These are phyloP conservation scores for Cladophialophora psammophila DNA, from an alignment of 2,329 filamentous ascomycete genomes.

Conservation along the genomic window DNA sequence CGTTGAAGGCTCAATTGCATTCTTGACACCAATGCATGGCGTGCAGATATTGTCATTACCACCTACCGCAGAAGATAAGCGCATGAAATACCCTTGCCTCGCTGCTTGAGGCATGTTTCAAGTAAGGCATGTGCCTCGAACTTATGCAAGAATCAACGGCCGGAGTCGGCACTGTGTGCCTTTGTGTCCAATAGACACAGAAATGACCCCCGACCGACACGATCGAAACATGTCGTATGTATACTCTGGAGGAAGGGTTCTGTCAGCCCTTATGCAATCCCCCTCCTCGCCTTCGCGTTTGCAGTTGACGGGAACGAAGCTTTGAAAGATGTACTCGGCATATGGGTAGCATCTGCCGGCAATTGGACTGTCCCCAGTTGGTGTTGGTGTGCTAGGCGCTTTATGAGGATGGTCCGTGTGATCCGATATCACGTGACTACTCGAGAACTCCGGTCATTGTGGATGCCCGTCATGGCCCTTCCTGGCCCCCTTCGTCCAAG, in stretches of 20 bases:
- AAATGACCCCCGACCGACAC: not conserved
- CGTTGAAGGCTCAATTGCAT: not conserved
- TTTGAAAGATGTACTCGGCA: not conserved
- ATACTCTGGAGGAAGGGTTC: not conserved
- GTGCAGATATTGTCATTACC: not conserved
- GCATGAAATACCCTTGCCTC: constrained; percentile 3
- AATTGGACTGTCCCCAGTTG: not conserved
- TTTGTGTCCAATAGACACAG: not conserved
- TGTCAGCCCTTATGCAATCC: constrained; percentile 5
- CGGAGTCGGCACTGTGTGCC: not conserved
- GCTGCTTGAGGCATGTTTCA: not conserved
- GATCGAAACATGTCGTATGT: not conserved
- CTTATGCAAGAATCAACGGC: not conserved
- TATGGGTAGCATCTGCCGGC: not conserved
- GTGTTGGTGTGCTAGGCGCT: not conserved
- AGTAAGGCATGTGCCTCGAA: not conserved
- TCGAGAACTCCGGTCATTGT: not conserved
- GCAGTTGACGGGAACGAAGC: not conserved
- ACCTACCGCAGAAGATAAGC: not conserved
- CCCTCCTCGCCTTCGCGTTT: not conserved
- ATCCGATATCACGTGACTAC: not conserved
- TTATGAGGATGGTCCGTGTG: not conserved
- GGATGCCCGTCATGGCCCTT: no score
- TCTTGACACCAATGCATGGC: not conserved
- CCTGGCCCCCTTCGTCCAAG: no score